Conservation (phyloP, 2,329 filamentous ascomycete species). For the Paraphaeosphaeria minitans region DNA sequence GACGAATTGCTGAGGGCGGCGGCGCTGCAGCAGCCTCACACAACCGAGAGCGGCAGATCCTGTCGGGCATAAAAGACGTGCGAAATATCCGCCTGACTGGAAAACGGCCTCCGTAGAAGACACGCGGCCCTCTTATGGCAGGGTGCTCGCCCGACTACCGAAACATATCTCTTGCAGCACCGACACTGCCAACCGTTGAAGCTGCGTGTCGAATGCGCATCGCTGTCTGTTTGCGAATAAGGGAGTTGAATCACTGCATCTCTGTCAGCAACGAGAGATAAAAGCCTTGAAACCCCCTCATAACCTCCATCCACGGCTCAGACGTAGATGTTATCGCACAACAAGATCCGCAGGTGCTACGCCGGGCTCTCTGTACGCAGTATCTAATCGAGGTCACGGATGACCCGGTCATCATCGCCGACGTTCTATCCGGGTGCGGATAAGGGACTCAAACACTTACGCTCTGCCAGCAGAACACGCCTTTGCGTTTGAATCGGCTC, state of each 20-base stretch:
- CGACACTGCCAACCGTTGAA: neutral
- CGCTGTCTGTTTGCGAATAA: neutral
- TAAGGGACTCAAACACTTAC: neutral
- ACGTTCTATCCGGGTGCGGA: neutral
- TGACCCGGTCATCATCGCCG: slow-evolving; percentile 5
- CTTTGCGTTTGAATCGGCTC: too few species aligned
- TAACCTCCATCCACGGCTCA: neutral
- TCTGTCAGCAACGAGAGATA: neutral
- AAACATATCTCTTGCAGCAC: neutral
- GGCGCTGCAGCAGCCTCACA: neutral
- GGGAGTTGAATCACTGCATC: neutral
- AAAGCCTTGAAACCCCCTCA: neutral
- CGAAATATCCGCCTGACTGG: neutral
- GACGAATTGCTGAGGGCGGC: neutral
- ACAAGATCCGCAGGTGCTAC: neutral
- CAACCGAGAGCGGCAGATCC: neutral
- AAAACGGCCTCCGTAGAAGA: neutral
- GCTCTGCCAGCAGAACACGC: neutral
- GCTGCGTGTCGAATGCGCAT: neutral
- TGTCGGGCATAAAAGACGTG: neutral
- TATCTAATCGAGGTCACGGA: neutral
- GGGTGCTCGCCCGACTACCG: neutral
- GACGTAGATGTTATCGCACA: slow-evolving; percentile 1
- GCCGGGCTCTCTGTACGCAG: slow-evolving; percentile 6
- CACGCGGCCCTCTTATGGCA: neutral